phyloP scores from a whole-genome alignment of 1,284 basidiomycete genomes.

The Takashimella koratensis region DNA sequence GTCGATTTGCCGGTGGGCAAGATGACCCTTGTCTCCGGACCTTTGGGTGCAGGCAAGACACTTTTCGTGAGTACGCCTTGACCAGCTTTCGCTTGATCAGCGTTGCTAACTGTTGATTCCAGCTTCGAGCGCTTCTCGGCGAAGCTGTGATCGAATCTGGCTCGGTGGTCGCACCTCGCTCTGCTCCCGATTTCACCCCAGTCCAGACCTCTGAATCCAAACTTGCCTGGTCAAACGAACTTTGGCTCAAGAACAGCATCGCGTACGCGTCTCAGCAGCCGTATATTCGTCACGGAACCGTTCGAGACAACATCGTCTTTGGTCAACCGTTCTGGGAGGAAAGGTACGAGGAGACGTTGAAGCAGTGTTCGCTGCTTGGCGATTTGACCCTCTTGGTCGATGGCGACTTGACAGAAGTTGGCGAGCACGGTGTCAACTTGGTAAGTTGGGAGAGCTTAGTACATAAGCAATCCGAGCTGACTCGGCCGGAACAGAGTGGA shows the following conservation, averaged over 20 bases:
- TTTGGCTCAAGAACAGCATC: conserved; percentile 40
- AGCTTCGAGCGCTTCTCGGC: conserved; percentile 44
- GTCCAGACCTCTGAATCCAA: conserved; percentile 14
- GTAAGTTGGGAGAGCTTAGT: conserved; percentile 11
- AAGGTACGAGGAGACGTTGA: conserved; percentile 41
- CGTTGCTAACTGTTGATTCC: conserved; percentile 1
- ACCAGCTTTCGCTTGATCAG: background rate
- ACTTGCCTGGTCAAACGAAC: conserved; percentile 23
- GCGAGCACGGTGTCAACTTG: conserved; percentile 72
- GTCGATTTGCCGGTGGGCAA: conserved; percentile 30
- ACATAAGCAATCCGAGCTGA: background rate
- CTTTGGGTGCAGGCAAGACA: conserved; percentile 47
- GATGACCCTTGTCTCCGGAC: conserved; percentile 45
- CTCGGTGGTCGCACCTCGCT: conserved; percentile 25
- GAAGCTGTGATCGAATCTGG: conserved; percentile 34
- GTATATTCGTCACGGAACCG: conserved; percentile 46
- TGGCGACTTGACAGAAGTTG: conserved; percentile 65
- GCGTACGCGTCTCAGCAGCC: conserved; percentile 46
- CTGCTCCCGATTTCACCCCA: conserved; percentile 26
- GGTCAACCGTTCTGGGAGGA: conserved; percentile 46
- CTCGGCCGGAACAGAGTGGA: conserved; percentile 27
- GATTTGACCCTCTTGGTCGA: conserved; percentile 44
- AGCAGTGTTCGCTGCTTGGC: conserved; percentile 36
- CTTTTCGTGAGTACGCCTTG: conserved; percentile 37
- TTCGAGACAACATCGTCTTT: conserved; percentile 48